Percentiles rank a stretch among this genome's conserved stretches.
phyloP scores from a whole-genome alignment of 306 rosid species.

The Purshia tridentata region DNA sequence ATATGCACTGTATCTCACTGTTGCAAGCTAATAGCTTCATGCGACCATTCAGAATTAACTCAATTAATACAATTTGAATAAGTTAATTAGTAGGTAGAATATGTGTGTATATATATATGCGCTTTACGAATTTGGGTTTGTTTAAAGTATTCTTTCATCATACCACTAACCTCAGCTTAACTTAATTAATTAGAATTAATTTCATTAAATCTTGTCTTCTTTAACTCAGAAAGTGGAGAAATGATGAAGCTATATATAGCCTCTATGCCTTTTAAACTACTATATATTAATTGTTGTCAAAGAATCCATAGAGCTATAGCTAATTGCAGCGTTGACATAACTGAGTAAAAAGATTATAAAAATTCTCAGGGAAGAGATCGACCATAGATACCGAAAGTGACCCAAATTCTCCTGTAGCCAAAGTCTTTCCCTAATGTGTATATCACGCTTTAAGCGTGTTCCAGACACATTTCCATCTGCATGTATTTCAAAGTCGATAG shows the following conservation, averaged over 20 bases:
- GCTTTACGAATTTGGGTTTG: neutral
- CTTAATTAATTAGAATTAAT: constrained; percentile 19
- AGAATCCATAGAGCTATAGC: constrained; percentile 5
- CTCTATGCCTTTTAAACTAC: constrained; percentile 12
- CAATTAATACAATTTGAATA: neutral
- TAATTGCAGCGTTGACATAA: neutral
- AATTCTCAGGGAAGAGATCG: too few species aligned
- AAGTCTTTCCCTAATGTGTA: too few species aligned
- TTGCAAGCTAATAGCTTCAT: neutral
- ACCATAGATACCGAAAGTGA: too few species aligned
- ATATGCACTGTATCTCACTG: constrained; percentile 32
- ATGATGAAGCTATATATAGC: constrained; percentile 39
- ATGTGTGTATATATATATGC: too few species aligned
- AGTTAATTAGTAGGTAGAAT: neutral
- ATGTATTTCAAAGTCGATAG: too few species aligned
- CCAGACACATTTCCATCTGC: too few species aligned
- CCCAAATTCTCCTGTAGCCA: too few species aligned
- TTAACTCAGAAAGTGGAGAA: constrained; percentile 35
- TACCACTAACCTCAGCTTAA: constrained; percentile 18
- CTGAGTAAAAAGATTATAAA: neutral
- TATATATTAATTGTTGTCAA: neutral
- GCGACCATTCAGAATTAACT: too few species aligned
- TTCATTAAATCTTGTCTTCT: neutral
- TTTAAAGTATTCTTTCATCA: neutral
- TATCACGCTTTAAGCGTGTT: too few species aligned